phyloP scores from a whole-genome alignment of 2,329 filamentous ascomycete genomes.

The Alternaria viburni region DNA sequence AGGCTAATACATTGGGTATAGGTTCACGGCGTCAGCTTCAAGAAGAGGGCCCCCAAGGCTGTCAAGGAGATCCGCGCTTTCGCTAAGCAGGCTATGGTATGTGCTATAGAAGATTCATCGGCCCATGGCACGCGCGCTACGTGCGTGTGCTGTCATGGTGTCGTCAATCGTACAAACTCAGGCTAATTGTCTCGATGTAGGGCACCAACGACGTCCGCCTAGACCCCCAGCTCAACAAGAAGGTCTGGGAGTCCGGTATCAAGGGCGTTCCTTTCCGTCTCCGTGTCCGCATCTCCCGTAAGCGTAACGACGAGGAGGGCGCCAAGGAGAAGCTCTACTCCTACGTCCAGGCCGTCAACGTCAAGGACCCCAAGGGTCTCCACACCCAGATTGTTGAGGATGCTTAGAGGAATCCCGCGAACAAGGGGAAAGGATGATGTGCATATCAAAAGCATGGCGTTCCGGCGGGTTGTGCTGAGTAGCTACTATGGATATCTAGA shows the following conservation, averaged over 20 bases:
- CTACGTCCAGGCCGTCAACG: constrained; percentile 99
- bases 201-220: constrained; percentile 96
- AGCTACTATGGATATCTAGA: constrained; percentile 34
- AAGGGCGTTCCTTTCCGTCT: constrained; percentile 98
- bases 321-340: constrained; percentile 99
- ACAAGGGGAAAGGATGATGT: constrained; percentile 24
- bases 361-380: constrained; percentile 99
- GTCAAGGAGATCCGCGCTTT: constrained; percentile 99
- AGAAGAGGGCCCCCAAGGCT: constrained; percentile 97
- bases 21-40: constrained; percentile 98
- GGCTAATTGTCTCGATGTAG: constrained; percentile 57
- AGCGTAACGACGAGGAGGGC: constrained; percentile 99
- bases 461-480: constrained; percentile 44
- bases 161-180: neutral
- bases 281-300: constrained; percentile 97
- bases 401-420: constrained; percentile 50
- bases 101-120: constrained; percentile 43
- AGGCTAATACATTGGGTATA: constrained; percentile 61
- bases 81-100: constrained; percentile 93
- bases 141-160: neutral
- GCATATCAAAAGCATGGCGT: constrained; percentile 46
- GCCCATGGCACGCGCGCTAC: neutral
- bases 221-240: constrained; percentile 99
- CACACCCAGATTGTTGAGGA: constrained; percentile 85
- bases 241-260: constrained; percentile 99